phyloP scores from a whole-genome alignment of 768 basidiomycete species.

The Butyriboletus loyo region DNA sequence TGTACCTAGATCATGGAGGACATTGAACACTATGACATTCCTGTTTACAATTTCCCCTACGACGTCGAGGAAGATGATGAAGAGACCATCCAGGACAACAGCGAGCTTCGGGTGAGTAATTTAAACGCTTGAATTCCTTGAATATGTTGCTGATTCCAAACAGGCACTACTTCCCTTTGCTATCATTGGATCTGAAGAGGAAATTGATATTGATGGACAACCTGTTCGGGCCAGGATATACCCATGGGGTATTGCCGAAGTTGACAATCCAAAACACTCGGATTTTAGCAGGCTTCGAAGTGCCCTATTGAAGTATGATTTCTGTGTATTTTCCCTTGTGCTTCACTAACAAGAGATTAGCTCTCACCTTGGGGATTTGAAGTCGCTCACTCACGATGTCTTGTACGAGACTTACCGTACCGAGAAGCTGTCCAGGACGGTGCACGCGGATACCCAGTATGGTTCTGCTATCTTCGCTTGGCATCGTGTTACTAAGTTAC shows the following conservation, averaged over 20 bases:
- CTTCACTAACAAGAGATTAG: constrained; percentile 38
- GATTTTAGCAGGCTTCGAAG: constrained; percentile 93
- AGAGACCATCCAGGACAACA: constrained; percentile 96
- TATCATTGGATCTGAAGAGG: constrained; percentile 95
- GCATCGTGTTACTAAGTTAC: constrained; percentile 23
- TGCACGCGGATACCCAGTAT: constrained; percentile 75
- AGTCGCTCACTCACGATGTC: constrained; percentile 90
- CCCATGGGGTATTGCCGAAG: constrained; percentile 98
- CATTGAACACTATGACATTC: constrained; percentile 97
- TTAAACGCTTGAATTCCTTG: background rate
- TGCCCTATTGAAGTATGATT: constrained; percentile 79
- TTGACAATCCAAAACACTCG: constrained; percentile 99
- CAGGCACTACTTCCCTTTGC: constrained; percentile 94
- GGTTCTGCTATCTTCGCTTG: constrained; percentile 10
- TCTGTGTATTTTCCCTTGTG: background rate
- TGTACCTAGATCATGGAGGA: constrained; percentile 91
- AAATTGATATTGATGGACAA: constrained; percentile 90
- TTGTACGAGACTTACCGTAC: constrained; percentile 97
- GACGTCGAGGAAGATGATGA: constrained; percentile 99
- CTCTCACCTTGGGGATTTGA: constrained; percentile 93
- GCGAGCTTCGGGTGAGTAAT: constrained; percentile 76
- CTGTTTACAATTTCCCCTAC: constrained; percentile 99
- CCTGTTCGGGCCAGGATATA: constrained; percentile 91
- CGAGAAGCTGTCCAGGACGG: constrained; percentile 91
- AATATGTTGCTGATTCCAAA: constrained; percentile 4